Base-by-base conservation (phyloP, 106 monocot species). In the Dendrobium officinale region DNA sequence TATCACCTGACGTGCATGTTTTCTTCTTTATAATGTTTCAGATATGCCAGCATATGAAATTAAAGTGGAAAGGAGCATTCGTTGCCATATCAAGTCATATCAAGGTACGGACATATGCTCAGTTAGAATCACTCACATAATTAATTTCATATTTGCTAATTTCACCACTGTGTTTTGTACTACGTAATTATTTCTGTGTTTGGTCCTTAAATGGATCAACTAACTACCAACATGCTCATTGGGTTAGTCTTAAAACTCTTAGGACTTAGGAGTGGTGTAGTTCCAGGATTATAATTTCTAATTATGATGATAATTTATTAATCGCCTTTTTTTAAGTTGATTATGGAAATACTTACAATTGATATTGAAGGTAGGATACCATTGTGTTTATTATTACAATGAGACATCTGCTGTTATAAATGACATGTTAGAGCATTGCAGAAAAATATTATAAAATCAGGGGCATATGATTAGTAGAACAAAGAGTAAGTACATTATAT, bases 41-140 rank as follows among this genome's bases (percentile, higher is more conserved):
- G 93, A 93, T 93, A 79, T 93, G 90, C 58, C 93, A 87, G 54
- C 93, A 93, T 70, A 93, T 93, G 93, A 88, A 80, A 87, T 61
- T 84, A 84, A 84, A 93, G 90, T 84, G 93, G 93, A 75, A 93
- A 91, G 85, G 90, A 93, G 78, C 85, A 93, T 61, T 87, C 93
- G 67, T 75, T 93, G 75, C 93, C 93, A 72, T 93, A 88, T 83
- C 93, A 93, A 76, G 93, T 93, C 37, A 93, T 93, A 80, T 88
- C 93, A 77, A 93, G 90, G 93, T 91, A 80, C 77, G 19, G 20
- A 0, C 2, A 49, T 27, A 7, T 45, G 41, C 18, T 48, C 76
- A n/a, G 27, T 76, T 76, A 26, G 20, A 76, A 74, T 74, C 41
- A 74, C n/a, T 11, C 17, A 74, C 43, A 19, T 70, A 64, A 64